A percentile compares a stretch with the other conserved stretches of the same genome.
Evolutionary conservation across 2,329 filamentous ascomycete genomes (phyloP).

Genomic region (Madurella fahalii): DNA sequence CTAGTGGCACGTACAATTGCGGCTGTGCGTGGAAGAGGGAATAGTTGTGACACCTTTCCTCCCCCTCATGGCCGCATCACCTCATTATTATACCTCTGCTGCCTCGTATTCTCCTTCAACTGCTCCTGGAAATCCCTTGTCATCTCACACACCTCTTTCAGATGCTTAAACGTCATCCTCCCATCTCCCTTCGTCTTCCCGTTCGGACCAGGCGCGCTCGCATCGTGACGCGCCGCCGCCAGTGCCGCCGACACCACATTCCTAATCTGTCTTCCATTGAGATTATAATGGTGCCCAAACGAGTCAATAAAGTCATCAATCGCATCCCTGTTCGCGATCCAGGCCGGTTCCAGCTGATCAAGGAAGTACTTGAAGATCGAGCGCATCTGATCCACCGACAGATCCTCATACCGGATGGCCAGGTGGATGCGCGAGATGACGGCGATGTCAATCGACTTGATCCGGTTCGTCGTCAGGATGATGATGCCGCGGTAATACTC

Average conservation of each 20-base stretch:
- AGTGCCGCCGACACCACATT: not conserved
- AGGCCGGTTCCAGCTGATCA: constrained; percentile 13
- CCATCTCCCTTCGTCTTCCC: not conserved
- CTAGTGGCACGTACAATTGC: too few relatives aligned
- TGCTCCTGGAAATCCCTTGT: not conserved
- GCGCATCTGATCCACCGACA: constrained; percentile 6
- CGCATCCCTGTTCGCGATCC: constrained; percentile 1
- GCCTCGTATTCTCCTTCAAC: not conserved
- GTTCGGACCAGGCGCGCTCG: not conserved
- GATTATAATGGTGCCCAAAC: not conserved
- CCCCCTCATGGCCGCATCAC: not conserved
- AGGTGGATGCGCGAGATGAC: constrained; percentile 46
- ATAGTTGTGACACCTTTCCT: too few relatives aligned
- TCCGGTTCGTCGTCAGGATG: constrained; percentile 45
- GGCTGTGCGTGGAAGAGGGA: too few relatives aligned
- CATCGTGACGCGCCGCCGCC: not conserved
- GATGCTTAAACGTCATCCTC: not conserved
- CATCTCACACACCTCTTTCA: not conserved
- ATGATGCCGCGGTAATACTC: constrained; percentile 45
- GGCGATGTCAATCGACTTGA: constrained; percentile 40
- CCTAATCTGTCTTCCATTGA: not conserved
- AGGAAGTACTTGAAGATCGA: constrained; percentile 21
- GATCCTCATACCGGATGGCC: constrained; percentile 37
- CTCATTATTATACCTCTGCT: not conserved
- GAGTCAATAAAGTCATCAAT: not conserved